Evolutionary conservation across 2,329 filamentous ascomycete species (phyloP).

Genomic region (Dothiorella sarmentorum): DNA sequence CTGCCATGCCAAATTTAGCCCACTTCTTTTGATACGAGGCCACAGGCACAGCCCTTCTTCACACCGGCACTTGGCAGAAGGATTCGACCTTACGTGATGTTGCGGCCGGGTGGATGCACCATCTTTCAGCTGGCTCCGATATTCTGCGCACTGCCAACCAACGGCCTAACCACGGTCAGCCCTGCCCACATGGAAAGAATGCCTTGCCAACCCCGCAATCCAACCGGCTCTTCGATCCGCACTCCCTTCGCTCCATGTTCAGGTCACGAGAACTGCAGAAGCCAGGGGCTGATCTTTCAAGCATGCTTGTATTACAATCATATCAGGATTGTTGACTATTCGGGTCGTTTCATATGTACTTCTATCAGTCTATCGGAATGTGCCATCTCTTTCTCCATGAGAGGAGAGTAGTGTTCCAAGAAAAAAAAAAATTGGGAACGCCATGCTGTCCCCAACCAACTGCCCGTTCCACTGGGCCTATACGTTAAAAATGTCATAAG

Average conservation of each 20-base stretch:
- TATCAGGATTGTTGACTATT: not conserved
- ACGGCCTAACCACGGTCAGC: no score
- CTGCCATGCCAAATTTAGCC: conserved; percentile 3
- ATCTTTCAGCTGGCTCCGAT: no score
- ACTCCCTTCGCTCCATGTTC: not conserved
- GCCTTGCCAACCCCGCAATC: not conserved
- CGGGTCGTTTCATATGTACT: no score
- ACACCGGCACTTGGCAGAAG: no score
- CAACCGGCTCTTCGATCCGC: not conserved
- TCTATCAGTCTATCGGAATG: conserved; percentile 3
- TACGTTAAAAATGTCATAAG: not conserved
- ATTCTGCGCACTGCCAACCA: no score
- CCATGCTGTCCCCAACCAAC: not conserved
- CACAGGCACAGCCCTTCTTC: not conserved
- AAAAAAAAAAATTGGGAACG: not conserved
- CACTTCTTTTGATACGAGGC: no score
- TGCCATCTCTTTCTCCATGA: not conserved
- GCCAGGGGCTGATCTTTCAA: not conserved
- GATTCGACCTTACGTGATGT: no score
- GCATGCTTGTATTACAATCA: not conserved
- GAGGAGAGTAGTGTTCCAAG: not conserved
- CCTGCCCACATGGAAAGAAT: no score
- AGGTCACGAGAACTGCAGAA: not conserved
- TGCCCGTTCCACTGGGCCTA: not conserved
- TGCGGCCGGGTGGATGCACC: no score